Evolutionary conservation across 495 filamentous ascomycete species (phyloP).

Genomic region (Evernia prunastri): DNA sequence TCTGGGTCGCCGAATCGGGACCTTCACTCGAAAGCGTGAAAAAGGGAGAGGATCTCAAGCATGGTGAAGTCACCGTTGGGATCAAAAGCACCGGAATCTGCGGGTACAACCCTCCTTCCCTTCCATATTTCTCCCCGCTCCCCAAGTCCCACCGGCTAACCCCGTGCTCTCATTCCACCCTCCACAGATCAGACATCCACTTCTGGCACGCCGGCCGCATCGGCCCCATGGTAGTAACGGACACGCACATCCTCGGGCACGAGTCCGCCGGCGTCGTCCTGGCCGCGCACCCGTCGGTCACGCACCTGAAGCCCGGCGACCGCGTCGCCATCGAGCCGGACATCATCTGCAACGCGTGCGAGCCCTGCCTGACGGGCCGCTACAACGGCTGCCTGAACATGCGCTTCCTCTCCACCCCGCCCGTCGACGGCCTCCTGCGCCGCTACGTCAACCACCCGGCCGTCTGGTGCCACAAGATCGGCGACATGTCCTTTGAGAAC

Average conservation of each 20-base stretch:
- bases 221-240: constrained; percentile 30
- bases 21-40: constrained; percentile 71
- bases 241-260: constrained; percentile 42
- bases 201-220: constrained; percentile 48
- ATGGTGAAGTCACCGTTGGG: constrained; percentile 53
- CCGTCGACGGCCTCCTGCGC: constrained; percentile 66
- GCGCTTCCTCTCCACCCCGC: constrained; percentile 77
- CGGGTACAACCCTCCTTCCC: constrained; percentile 34
- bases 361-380: constrained; percentile 61
- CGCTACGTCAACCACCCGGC: constrained; percentile 70
- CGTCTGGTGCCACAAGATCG: constrained; percentile 78
- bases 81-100: constrained; percentile 49
- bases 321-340: constrained; percentile 72
- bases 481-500: constrained; percentile 62
- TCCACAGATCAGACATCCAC: constrained; percentile 61
- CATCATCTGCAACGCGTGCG: constrained; percentile 70
- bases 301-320: constrained; percentile 57
- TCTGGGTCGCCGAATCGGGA: constrained; percentile 76
- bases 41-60: constrained; percentile 60
- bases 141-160: not conserved
- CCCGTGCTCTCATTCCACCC: not conserved
- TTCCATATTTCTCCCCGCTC: not conserved
- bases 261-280: constrained; percentile 41
- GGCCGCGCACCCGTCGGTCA: constrained; percentile 45
- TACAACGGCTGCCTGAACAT: constrained; percentile 85